Percentiles rank a stretch among this genome's conserved stretches.
phyloP scores from a whole-genome alignment of 148 eudicot species.

The Beta vulgaris region DNA sequence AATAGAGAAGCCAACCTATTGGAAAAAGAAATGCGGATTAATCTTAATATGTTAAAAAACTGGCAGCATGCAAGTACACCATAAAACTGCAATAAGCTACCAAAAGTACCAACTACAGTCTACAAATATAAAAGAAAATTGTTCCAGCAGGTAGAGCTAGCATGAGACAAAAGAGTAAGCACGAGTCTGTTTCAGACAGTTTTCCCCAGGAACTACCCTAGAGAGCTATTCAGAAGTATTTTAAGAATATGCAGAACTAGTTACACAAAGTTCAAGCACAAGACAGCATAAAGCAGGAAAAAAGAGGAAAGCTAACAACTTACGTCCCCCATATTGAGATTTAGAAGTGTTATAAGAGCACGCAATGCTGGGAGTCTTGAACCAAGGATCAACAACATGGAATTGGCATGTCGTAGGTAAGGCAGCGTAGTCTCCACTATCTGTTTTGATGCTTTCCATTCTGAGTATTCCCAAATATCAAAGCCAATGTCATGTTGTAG shows the following conservation, averaged over 20 bases:
- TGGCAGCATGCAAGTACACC: background rate
- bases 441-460: constrained; percentile 66
- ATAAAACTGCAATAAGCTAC: background rate
- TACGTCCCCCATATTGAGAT: constrained; percentile 49
- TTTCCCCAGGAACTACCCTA: background rate
- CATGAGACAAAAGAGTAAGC: background rate
- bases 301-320: constrained; percentile 34
- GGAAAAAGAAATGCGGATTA: background rate
- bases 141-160: background rate
- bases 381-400: constrained; percentile 49
- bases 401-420: constrained; percentile 55
- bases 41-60: background rate
- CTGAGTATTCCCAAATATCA: constrained; percentile 65
- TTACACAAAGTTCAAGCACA: background rate
- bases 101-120: background rate
- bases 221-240: background rate
- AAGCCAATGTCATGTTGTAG: constrained; percentile 66
- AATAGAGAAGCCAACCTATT: background rate
- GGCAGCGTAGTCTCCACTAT: constrained; percentile 61
- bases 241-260: background rate
- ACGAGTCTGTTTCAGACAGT: background rate
- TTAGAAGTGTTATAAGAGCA: constrained; percentile 55
- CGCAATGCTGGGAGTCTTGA: constrained; percentile 69
- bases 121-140: background rate
- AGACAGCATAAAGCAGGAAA: background rate